A percentile compares a stretch with the other conserved stretches of the same genome.
These are phyloP conservation scores for Serendipita vermifera DNA, from an alignment of 768 basidiomycete genomes.

Conservation along the genomic window DNA sequence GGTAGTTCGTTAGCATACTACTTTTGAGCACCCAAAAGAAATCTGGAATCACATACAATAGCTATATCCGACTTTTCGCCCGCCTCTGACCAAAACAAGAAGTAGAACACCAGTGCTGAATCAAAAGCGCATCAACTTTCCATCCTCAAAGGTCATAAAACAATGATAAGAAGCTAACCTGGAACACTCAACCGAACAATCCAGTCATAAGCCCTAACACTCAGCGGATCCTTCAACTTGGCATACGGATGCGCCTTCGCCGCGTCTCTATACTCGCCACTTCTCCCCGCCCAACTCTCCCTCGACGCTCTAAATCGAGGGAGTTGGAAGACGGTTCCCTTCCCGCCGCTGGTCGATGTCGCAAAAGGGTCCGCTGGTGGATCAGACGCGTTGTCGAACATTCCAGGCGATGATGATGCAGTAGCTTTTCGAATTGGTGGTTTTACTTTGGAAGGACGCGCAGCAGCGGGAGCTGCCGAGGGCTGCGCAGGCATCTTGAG, in stretches of 20 bases:
- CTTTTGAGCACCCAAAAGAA: too few relatives aligned
- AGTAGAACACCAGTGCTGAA: not conserved
- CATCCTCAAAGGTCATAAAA: too few relatives aligned
- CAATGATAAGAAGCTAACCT: too few relatives aligned
- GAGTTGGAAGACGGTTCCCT: too few relatives aligned
- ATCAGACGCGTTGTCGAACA: too few relatives aligned
- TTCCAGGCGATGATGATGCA: too few relatives aligned
- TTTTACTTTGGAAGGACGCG: not conserved
- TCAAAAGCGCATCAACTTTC: not conserved
- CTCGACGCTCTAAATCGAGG: too few relatives aligned
- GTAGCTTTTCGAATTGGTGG: not conserved
- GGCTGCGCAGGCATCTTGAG: not conserved
- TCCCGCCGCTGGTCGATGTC: too few relatives aligned
- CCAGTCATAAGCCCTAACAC: not conserved
- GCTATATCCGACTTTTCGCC: not conserved
- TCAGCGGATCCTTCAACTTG: not conserved
- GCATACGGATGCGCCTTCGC: constrained; percentile 4
- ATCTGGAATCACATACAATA: not conserved
- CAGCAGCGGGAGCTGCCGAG: not conserved
- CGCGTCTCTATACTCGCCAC: too few relatives aligned
- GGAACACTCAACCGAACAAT: not conserved
- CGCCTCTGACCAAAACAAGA: not conserved
- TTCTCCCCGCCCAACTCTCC: too few relatives aligned
- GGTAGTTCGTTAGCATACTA: not conserved
- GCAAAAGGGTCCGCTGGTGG: too few relatives aligned